Evolutionary conservation across 164 flowering plant species (phyloP).

Genomic region (Macadamia integrifolia): DNA sequence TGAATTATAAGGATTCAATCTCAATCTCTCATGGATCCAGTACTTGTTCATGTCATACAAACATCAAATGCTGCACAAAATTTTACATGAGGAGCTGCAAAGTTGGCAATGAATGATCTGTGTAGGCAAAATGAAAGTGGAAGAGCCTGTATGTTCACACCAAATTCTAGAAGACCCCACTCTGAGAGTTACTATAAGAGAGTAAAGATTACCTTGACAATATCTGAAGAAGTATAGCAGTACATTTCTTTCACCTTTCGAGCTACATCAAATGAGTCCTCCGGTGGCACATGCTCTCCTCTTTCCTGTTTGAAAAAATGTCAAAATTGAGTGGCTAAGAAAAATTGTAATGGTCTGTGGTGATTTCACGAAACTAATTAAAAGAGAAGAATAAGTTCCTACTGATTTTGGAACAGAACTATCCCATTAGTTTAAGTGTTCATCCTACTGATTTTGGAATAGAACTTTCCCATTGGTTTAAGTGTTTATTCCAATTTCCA

Average conservation of each 20-base stretch:
- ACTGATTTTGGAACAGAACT: too few species aligned
- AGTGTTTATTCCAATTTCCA: too few species aligned
- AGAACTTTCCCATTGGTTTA: too few species aligned
- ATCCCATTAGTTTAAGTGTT: too few species aligned
- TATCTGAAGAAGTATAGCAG: constrained; percentile 92
- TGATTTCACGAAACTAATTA: too few species aligned
- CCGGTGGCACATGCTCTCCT: constrained; percentile 95
- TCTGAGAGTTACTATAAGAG: neutral
- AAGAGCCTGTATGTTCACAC: neutral
- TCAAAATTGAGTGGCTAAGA: constrained; percentile 9
- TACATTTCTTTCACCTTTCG: constrained; percentile 91
- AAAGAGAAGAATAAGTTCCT: too few species aligned
- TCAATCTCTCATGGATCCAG: neutral
- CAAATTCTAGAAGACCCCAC: neutral
- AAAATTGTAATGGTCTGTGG: too few species aligned
- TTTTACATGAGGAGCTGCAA: neutral
- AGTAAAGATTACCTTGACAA: constrained; percentile 68
- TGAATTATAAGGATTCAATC: constrained; percentile 1
- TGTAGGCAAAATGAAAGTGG: neutral
- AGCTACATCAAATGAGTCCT: constrained; percentile 96
- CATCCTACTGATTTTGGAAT: too few species aligned
- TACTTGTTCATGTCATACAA: neutral
- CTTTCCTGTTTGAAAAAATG: constrained; percentile 68
- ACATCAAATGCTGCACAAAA: neutral
- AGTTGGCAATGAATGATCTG: too few species aligned